Evolutionary conservation across 2,329 filamentous ascomycete species (phyloP).

Genomic region (Cladobotryum protrusum): DNA sequence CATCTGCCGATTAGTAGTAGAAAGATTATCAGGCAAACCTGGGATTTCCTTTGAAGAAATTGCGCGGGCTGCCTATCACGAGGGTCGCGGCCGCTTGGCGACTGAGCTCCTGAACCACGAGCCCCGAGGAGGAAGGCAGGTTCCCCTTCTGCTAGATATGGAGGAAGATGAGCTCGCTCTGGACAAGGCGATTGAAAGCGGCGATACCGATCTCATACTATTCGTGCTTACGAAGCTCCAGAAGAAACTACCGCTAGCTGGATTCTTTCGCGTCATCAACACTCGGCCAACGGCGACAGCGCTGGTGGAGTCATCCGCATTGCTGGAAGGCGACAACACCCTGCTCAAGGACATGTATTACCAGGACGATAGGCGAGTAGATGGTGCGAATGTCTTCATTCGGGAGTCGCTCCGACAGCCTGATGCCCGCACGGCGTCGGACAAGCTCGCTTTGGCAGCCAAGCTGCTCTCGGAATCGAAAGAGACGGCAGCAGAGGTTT

Average conservation of each 20-base stretch:
- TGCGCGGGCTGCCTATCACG: conserved; percentile 86
- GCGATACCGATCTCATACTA: conserved; percentile 88
- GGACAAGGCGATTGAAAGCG: conserved; percentile 93
- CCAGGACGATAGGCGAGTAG: conserved; percentile 85
- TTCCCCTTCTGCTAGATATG: conserved; percentile 87
- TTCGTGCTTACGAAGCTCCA: conserved; percentile 83
- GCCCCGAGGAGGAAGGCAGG: conserved; percentile 89
- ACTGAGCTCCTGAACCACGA: conserved; percentile 91
- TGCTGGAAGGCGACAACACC: conserved; percentile 62
- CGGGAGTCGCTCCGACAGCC: conserved; percentile 73
- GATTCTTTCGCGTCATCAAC: conserved; percentile 90
- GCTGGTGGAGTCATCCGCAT: conserved; percentile 77
- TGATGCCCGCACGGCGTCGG: conserved; percentile 61
- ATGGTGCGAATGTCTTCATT: conserved; percentile 82
- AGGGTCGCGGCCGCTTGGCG: conserved; percentile 81
- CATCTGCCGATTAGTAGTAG: conserved; percentile 80
- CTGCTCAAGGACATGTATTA: conserved; percentile 95
- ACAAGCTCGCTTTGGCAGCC: conserved; percentile 82
- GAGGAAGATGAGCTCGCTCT: conserved; percentile 92
- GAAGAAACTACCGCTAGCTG: conserved; percentile 81
- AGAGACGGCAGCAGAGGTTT: conserved; percentile 68
- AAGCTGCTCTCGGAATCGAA: conserved; percentile 80
- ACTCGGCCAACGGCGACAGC: conserved; percentile 78
- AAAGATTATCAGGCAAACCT: conserved; percentile 77
- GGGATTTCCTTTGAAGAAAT: conserved; percentile 96